Percentiles rank a stretch among this genome's conserved stretches.
phyloP scores from a whole-genome alignment of 2,329 filamentous ascomycete species.

The Trichoderma asperellum region DNA sequence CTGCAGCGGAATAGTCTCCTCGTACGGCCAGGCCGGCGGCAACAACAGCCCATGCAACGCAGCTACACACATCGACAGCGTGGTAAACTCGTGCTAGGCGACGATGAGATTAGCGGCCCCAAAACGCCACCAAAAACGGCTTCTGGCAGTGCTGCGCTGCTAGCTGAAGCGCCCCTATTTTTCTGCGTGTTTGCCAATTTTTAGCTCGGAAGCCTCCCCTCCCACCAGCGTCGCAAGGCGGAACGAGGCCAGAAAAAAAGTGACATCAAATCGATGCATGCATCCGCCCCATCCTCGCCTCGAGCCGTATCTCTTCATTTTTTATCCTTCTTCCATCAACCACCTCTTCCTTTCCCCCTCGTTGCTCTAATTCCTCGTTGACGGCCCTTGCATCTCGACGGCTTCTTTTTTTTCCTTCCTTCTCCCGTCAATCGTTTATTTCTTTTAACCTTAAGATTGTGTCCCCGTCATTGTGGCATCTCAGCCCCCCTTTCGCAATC shows the following conservation, averaged over 20 bases:
- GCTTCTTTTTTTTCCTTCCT: background rate
- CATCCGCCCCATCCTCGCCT: conserved; percentile 19
- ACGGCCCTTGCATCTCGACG: background rate
- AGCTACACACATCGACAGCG: background rate
- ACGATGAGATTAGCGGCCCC: background rate
- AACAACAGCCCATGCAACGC: background rate
- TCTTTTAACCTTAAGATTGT: background rate
- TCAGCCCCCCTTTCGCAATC: conserved; percentile 14
- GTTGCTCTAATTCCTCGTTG: background rate
- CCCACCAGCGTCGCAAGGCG: background rate
- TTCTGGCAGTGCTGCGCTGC: background rate
- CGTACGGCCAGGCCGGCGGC: background rate
- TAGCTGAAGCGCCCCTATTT: background rate
- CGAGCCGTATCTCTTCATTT: conserved; percentile 2
- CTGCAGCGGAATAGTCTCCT: background rate
- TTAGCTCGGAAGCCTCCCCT: background rate
- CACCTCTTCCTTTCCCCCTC: background rate
- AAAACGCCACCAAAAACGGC: background rate
- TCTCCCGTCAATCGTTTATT: conserved; percentile 25
- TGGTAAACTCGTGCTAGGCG: background rate
- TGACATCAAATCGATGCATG: conserved; percentile 21
- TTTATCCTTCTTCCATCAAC: background rate
- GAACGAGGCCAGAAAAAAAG: background rate
- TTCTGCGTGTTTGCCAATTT: background rate
- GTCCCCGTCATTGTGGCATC: background rate